Evolutionary conservation across 306 rosid genomes (phyloP).

Genomic region (Hippophae tibetana): DNA sequence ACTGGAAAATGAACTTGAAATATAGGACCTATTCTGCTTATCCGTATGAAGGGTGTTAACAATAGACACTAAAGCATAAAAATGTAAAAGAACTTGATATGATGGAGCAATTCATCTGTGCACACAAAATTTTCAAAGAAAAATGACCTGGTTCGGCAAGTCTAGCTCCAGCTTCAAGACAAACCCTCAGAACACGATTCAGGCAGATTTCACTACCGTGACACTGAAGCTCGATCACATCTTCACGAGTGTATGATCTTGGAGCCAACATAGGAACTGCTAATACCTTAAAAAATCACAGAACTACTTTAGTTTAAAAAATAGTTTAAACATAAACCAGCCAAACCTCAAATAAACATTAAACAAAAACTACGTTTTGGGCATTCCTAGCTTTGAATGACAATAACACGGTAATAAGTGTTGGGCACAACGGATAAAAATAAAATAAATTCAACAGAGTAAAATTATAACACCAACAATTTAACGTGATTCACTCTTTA

Average conservation of each 20-base stretch:
- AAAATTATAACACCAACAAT: no score
- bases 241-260: slow-evolving; percentile 90
- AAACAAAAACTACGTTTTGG: no score
- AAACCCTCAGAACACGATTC: slow-evolving; percentile 76
- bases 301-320: neutral
- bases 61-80: neutral
- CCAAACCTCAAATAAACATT: neutral
- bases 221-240: slow-evolving; percentile 91
- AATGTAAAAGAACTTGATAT: neutral
- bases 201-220: slow-evolving; percentile 91
- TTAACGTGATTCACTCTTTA: no score
- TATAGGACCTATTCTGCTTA: neutral
- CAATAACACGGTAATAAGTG: neutral
- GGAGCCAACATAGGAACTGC: slow-evolving; percentile 86
- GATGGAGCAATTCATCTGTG: neutral
- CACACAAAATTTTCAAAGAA: neutral
- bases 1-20: neutral
- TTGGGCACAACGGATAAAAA: no score
- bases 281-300: slow-evolving; percentile 36
- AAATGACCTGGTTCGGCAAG: slow-evolving; percentile 78
- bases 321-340: neutral
- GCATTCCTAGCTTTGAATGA: neutral
- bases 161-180: slow-evolving; percentile 87
- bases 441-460: no score
- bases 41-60: neutral